These are phyloP conservation scores for Rhodotorula sp. DNA, from an alignment of 1,284 basidiomycete genomes.

Conservation along the genomic window DNA sequence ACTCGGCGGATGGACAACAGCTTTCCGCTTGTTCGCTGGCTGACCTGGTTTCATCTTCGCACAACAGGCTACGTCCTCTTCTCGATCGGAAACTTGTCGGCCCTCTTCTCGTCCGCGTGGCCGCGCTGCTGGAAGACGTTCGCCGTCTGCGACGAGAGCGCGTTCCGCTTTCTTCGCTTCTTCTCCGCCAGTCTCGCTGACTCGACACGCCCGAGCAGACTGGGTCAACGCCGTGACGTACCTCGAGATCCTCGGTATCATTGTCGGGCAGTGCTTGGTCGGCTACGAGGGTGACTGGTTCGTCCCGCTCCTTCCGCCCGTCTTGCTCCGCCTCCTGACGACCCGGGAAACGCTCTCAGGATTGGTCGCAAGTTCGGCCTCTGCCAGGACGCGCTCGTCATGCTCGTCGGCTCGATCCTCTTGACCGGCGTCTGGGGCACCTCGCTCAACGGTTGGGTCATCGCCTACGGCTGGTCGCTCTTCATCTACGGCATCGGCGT, in stretches of 20 bases:
- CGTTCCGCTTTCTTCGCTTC: constrained; percentile 38
- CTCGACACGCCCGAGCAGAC: background rate
- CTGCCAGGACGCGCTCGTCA: constrained; percentile 52
- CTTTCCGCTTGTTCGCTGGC: background rate
- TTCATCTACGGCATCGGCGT: constrained; percentile 55
- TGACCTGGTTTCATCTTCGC: background rate
- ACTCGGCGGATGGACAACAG: no score
- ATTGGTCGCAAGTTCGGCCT: constrained; percentile 56
- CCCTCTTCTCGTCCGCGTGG: constrained; percentile 56
- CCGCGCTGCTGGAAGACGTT: constrained; percentile 55
- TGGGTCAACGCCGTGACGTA: constrained; percentile 46
- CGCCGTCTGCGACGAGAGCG: constrained; percentile 51
- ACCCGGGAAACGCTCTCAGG: constrained; percentile 18
- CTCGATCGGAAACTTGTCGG: constrained; percentile 57
- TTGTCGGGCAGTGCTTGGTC: constrained; percentile 56
- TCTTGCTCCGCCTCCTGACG: no score
- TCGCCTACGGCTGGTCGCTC: constrained; percentile 54
- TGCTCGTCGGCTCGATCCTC: constrained; percentile 56
- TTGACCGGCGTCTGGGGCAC: constrained; percentile 58
- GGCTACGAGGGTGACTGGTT: constrained; percentile 57
- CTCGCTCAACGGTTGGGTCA: constrained; percentile 57
- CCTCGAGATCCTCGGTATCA: constrained; percentile 57
- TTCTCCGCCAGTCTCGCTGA: background rate
- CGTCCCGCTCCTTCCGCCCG: no score
- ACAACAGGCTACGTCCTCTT: constrained; percentile 55